phyloP scores from a whole-genome alignment of 805 yeast species.

The Lachancea thermotolerans region DNA sequence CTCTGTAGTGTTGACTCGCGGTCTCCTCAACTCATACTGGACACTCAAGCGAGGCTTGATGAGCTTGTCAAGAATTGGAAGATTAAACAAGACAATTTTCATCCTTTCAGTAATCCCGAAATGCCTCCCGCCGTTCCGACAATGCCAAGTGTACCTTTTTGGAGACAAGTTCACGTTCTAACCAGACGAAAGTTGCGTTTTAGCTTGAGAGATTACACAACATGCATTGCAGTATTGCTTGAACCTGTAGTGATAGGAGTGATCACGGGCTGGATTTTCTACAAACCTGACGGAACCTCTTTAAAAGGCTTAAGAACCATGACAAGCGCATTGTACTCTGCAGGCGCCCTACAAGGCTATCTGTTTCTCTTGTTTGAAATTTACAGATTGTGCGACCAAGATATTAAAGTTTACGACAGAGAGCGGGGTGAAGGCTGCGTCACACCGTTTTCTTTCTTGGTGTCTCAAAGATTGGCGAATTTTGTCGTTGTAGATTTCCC shows the following conservation, averaged over 20 bases:
- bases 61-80: constrained; percentile 37
- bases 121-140: not conserved
- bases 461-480: constrained; percentile 61
- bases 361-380: constrained; percentile 51
- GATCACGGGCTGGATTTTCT: constrained; percentile 73
- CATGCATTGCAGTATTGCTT: constrained; percentile 37
- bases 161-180: constrained; percentile 39
- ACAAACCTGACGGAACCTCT: constrained; percentile 38
- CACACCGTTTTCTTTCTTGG: constrained; percentile 56
- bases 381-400: constrained; percentile 48
- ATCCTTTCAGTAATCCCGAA: constrained; percentile 4
- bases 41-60: constrained; percentile 32
- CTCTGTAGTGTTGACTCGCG: constrained; percentile 50
- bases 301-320: constrained; percentile 58
- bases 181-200: constrained; percentile 41
- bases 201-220: constrained; percentile 46
- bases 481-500: constrained; percentile 63
- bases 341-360: constrained; percentile 49
- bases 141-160: constrained; percentile 33
- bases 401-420: constrained; percentile 51
- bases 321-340: constrained; percentile 46
- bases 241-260: constrained; percentile 50
- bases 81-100: not conserved
- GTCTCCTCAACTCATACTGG: constrained; percentile 31
- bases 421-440: constrained; percentile 68